Evolutionary conservation across 352 stramenopile species (phyloP), one percentile per base, ranked within the genome.

Genomic region (Sclerospora graminicola): DNA sequence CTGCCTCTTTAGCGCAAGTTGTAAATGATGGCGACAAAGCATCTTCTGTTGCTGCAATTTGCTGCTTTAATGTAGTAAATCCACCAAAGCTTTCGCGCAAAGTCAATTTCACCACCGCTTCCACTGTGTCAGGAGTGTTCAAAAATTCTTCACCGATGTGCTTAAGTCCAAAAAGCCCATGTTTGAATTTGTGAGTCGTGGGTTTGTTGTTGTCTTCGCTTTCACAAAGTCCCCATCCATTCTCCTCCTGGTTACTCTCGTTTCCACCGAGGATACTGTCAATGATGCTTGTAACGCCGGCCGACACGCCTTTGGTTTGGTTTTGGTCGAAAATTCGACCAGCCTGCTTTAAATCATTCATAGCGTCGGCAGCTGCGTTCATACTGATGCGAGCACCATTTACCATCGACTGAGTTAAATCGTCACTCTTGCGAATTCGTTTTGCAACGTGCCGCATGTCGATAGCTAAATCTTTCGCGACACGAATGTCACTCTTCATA

Each of bases 311-410:
- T 31, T 52, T 45, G 24, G 51, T 62, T 31, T 55, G 37, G 20
- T 62, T 66, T 21, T 66, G 45, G 9, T 66, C 57, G 16, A 55
- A 66, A 6, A 57, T 34, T 26, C 51, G 51, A 23, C 33, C 57
- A 8, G 52, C 34, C n/a, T 52, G 52, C 27, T 53, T 66, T 24
- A 66, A 41, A n/a, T 55, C 51, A 13, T 51, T 66, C 42, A 66
- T 51, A 18, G 43, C 57, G n/a, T 66, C 57, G 2, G 40, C 34
- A 6, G 57, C 47, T n/a, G 41, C 38, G 8, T 59, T 55, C 57
- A 55, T 58, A 16, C 45, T 50, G 16, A 48, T 58, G 27, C 47
- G 57, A 24, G 52, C 57, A 2, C 51, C 51, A 18, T 47, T 50
- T 39, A 62, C 38, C 38, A 55, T 46, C 37, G 51, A 66, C 34